Conservation (phyloP, 306 rosid genomes). For the Malus orientalis region DNA sequence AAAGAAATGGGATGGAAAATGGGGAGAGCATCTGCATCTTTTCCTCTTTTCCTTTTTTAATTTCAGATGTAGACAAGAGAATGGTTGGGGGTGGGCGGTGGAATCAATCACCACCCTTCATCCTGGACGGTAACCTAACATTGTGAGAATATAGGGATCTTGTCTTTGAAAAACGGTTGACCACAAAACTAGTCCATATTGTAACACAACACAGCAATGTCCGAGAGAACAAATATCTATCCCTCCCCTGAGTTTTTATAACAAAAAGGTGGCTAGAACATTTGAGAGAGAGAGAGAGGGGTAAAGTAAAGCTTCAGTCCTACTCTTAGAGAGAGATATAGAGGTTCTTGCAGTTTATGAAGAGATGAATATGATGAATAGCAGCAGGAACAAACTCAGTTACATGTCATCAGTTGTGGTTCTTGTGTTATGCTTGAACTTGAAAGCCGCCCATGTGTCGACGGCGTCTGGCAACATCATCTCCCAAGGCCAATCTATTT, state of each 20-base stretch:
- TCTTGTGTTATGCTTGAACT: not conserved
- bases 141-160: too few relatives aligned
- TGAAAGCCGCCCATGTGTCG: not conserved
- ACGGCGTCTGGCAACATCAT: not conserved
- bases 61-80: too few relatives aligned
- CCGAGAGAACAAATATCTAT: too few relatives aligned
- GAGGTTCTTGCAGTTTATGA: not conserved
- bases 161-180: not conserved
- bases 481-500: constrained; percentile 1
- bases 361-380: not conserved
- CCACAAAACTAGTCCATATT: not conserved
- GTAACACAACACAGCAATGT: not conserved
- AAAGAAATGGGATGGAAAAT: too few relatives aligned
- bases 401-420: not conserved
- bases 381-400: not conserved
- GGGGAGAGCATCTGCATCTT: too few relatives aligned
- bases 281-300: not conserved
- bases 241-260: too few relatives aligned
- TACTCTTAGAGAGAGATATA: too few relatives aligned
- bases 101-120: too few relatives aligned
- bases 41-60: too few relatives aligned
- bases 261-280: not conserved
- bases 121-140: not conserved
- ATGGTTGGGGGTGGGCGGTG: too few relatives aligned
- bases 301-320: not conserved